Conservation (phyloP, 495 filamentous ascomycete species). For the Aspergillus sclerotioniger region DNA sequence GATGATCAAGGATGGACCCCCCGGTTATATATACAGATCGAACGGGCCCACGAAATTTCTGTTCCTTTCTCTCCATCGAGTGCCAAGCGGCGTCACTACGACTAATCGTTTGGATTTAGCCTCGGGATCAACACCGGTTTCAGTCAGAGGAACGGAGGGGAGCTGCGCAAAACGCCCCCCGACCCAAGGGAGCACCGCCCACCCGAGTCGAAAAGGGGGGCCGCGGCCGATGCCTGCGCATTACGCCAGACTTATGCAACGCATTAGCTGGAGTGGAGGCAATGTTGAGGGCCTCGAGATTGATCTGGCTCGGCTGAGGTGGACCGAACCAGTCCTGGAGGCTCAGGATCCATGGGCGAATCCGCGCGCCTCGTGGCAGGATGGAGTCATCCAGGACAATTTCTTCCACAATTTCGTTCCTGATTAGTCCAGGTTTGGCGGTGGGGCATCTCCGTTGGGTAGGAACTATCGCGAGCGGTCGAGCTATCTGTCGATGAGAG, state of each 20-base stretch:
- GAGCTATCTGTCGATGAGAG: background rate
- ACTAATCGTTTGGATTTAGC: background rate
- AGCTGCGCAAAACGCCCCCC: background rate
- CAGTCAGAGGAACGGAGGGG: background rate
- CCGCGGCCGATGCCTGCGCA: background rate
- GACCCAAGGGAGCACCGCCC: background rate
- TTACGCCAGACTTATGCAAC: conserved; percentile 3
- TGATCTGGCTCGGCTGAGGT: conserved; percentile 2
- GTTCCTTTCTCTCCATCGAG: background rate
- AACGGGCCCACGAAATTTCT: conserved; percentile 3
- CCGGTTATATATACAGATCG: background rate
- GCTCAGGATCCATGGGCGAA: conserved; percentile 5
- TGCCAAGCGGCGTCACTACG: background rate
- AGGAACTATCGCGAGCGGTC: background rate
- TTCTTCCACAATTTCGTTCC: background rate
- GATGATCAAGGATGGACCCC: background rate
- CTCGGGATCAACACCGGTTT: background rate
- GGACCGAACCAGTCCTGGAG: conserved; percentile 1
- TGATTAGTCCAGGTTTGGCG: background rate
- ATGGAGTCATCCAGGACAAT: background rate
- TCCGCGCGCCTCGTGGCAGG: conserved; percentile 1
- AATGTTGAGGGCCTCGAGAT: conserved; percentile 1
- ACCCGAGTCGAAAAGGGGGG: background rate
- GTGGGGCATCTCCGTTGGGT: background rate
- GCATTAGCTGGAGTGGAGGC: background rate